These are phyloP conservation scores for Teratosphaeria gauchensis DNA, from an alignment of 2,329 filamentous ascomycete species.

Conservation along the genomic window DNA sequence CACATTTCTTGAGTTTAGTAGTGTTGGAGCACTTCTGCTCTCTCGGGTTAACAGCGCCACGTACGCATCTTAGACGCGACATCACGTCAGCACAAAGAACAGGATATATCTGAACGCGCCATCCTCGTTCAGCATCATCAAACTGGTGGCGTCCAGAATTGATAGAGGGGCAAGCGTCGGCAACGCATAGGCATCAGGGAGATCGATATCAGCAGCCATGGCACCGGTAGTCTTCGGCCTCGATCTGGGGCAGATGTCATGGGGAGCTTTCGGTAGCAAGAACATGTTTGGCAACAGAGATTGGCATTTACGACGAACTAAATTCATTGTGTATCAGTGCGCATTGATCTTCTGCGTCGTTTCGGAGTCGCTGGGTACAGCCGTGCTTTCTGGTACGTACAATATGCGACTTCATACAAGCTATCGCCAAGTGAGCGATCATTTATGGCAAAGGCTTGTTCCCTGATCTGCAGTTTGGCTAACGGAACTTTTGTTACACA, in stretches of 20 bases:
- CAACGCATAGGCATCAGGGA: not conserved
- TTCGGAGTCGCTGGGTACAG: slow-evolving; percentile 48
- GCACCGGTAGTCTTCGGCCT: slow-evolving; percentile 37
- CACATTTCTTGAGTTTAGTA: not conserved
- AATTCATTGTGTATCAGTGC: slow-evolving; percentile 51
- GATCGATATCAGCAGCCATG: slow-evolving; percentile 10
- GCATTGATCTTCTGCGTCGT: slow-evolving; percentile 50
- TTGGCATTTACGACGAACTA: slow-evolving; percentile 47
- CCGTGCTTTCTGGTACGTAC: slow-evolving; percentile 42
- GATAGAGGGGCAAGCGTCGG: not conserved
- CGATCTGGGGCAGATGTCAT: slow-evolving; percentile 48
- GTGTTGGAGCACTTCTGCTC: not conserved
- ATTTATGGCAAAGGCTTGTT: not conserved
- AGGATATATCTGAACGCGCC: not conserved
- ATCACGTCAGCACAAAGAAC: not conserved
- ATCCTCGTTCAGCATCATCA: not conserved
- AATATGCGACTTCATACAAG: not conserved
- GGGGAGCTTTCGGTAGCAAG: slow-evolving; percentile 47
- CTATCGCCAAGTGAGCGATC: too few species aligned
- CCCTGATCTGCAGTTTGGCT: not conserved
- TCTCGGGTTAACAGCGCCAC: not conserved
- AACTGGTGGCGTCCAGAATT: not conserved
- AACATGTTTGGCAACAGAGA: slow-evolving; percentile 47
- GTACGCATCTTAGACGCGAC: not conserved
- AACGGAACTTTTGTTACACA: slow-evolving; percentile 15